Evolutionary conservation across 306 rosid species (phyloP), one percentile per base, ranked within the genome.

Genomic region (Hippophae tibetana): DNA sequence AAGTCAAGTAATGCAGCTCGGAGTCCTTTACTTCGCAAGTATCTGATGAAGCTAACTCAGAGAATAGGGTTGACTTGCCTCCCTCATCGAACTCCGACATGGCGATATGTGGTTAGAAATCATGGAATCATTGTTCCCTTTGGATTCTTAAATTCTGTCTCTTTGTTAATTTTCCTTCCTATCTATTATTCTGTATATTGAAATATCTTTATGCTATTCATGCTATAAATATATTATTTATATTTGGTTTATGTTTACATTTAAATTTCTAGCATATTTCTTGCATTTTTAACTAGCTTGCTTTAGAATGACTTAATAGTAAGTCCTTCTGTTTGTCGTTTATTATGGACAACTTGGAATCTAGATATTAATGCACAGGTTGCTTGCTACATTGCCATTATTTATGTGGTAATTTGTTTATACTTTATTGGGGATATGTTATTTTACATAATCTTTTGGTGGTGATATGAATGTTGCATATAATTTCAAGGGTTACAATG

Each of bases 1-100:
- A 87, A 87, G 75, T 92, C 98, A 65, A 68, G 83, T 59, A 74
- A 69, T 67, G 96, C 98, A 14, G 70, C 78, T 69, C 72, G 66
- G 62, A 87, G 89, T 72, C 82, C 89, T 61, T 82, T 92, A 76
- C 95, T 85, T 42, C 93, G 86, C 74, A 92, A 92, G 73, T 83
- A 82, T 80, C 60, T 88, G 71, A 80, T 87, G 87, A 92, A 92
- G 75, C 80, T 92, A 75, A 81, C 85, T 44, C 98, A 87, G 67
- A 81, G 96, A 50, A 83, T 87, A 52, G 98, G 95, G 79, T 82
- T 87, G 62, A 78, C 77, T 54, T 71, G 81, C 74, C 95, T 92
- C 74, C 95, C 95, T 65, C 85, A 76, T 69, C 87, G 82, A 48
- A 72, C 83, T 52, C 86, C 93, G 64, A 74, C 89, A 40, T 87